A percentile compares a stretch with the other conserved stretches of the same genome.
Evolutionary conservation across 495 filamentous ascomycete genomes (phyloP).

Genomic region (Friedmanniomyces simplex): DNA sequence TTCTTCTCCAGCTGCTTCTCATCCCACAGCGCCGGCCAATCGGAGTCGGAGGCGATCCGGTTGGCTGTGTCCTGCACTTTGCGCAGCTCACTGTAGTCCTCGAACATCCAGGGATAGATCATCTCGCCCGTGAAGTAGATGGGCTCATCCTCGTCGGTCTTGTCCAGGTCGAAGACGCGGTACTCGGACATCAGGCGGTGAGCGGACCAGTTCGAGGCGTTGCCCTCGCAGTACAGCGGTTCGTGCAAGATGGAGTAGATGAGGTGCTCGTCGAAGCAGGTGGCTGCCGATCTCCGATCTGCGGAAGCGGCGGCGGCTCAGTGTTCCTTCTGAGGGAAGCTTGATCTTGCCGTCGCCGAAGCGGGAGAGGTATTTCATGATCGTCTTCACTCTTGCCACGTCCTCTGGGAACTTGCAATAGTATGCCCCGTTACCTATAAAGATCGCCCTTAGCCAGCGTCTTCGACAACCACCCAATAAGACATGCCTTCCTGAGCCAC

Average conservation of each 20-base stretch:
- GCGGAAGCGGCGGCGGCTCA: constrained; percentile 62
- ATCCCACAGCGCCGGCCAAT: constrained; percentile 74
- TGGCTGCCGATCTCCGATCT: constrained; percentile 59
- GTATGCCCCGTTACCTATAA: constrained; percentile 52
- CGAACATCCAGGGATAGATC: constrained; percentile 75
- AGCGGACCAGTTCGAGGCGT: constrained; percentile 54
- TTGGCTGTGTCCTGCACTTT: constrained; percentile 56
- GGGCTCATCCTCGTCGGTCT: constrained; percentile 36
- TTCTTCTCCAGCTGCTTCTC: constrained; percentile 61
- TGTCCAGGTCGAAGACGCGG: constrained; percentile 37
- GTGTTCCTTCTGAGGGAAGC: constrained; percentile 54
- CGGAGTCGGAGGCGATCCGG: constrained; percentile 50
- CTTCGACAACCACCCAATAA: too few species aligned
- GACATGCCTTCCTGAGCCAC: too few species aligned
- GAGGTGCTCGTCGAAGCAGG: constrained; percentile 60
- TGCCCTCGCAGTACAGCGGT: constrained; percentile 64
- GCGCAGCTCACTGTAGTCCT: constrained; percentile 59
- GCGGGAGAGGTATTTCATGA: constrained; percentile 44
- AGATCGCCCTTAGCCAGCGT: too few species aligned
- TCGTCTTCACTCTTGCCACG: constrained; percentile 53
- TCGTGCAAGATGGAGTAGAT: constrained; percentile 86
- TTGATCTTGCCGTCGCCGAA: constrained; percentile 47
- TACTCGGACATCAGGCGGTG: constrained; percentile 38
- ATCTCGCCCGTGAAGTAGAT: constrained; percentile 87
- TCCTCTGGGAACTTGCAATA: constrained; percentile 83